These are phyloP conservation scores for Psilocybe cubensis DNA, from an alignment of 768 basidiomycete species.

Conservation along the genomic window DNA sequence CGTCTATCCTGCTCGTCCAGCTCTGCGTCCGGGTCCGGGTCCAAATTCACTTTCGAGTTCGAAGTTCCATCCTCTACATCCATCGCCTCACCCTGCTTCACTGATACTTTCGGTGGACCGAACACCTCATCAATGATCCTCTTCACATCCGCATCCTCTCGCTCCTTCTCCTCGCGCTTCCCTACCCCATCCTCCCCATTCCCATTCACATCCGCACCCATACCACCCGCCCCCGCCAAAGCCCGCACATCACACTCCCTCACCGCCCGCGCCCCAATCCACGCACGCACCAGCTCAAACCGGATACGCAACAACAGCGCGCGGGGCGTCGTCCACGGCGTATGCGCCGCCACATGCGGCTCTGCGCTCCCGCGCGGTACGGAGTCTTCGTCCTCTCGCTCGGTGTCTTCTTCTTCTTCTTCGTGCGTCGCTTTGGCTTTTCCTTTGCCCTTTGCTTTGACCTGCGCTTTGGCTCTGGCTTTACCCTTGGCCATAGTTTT, in stretches of 20 bases:
- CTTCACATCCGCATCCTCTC: background rate
- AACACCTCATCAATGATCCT: background rate
- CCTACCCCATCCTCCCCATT: background rate
- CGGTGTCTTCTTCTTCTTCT: background rate
- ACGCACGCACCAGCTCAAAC: slow-evolving; percentile 9
- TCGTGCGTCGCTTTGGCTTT: background rate
- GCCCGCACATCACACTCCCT: background rate
- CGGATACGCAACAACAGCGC: background rate
- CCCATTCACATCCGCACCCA: background rate
- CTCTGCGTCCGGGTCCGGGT: too few relatives aligned
- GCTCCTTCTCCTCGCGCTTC: background rate
- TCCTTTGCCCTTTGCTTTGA: background rate
- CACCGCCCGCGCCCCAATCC: background rate
- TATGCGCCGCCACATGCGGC: background rate
- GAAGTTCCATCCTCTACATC: background rate
- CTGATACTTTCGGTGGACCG: slow-evolving; percentile 8
- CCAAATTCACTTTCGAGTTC: too few relatives aligned
- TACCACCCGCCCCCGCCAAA: background rate
- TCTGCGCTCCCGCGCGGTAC: background rate
- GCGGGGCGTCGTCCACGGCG: slow-evolving; percentile 3
- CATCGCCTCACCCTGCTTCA: background rate
- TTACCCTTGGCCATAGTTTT: background rate
- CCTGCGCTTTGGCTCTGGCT: background rate
- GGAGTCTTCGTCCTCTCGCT: background rate
- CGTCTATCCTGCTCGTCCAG: too few relatives aligned